These are phyloP conservation scores for Orobanche coerulescens DNA, from an alignment of 257 asterid species.

Conservation along the genomic window DNA sequence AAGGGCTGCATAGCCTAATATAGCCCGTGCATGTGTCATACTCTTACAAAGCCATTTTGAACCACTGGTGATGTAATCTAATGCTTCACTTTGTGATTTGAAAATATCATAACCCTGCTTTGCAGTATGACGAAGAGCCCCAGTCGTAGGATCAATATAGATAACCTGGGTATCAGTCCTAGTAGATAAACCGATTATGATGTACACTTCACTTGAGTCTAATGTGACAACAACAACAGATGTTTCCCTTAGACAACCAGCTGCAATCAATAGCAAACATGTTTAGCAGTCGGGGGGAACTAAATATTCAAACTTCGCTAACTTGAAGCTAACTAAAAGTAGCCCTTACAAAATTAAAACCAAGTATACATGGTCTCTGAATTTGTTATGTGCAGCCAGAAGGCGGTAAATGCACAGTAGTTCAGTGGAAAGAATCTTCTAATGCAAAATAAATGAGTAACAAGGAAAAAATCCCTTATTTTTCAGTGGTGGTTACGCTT, in stretches of 20 bases:
- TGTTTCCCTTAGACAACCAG: constrained; percentile 57
- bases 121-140: constrained; percentile 58
- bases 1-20: constrained; percentile 87
- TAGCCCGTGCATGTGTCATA: constrained; percentile 62
- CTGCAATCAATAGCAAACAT: constrained; percentile 30
- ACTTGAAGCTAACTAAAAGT: neutral
- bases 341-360: neutral
- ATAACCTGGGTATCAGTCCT: constrained; percentile 85
- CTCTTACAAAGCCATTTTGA: constrained; percentile 71
- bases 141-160: constrained; percentile 95
- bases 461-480: neutral
- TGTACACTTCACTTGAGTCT: constrained; percentile 87
- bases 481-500: neutral
- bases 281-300: constrained; percentile 7
- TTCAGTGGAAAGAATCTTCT: neutral
- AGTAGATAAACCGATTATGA: constrained; percentile 66
- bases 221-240: constrained; percentile 70
- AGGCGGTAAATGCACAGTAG: constrained; percentile 3
- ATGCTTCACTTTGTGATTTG: constrained; percentile 76
- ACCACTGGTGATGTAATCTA: constrained; percentile 62
- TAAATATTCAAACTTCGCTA: constrained; percentile 4
- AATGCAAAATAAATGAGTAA: neutral
- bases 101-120: constrained; percentile 76
- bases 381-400: neutral
- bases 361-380: neutral